phyloP scores from a whole-genome alignment of 139 green algal genomes.

The Haematococcus lacustris region DNA sequence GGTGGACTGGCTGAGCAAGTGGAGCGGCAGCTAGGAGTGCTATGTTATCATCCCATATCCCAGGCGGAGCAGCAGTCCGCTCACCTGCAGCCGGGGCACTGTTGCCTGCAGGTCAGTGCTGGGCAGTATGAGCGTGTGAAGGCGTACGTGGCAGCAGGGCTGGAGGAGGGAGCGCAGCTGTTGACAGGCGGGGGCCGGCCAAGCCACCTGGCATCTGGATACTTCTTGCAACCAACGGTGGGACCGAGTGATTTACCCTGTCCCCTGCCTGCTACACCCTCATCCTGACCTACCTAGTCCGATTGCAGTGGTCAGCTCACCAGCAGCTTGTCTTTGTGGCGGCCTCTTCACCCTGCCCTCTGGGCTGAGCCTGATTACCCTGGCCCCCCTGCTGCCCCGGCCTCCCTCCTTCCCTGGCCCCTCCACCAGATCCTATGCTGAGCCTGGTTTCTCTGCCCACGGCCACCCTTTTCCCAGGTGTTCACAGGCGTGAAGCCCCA shows the following conservation, averaged over 20 bases:
- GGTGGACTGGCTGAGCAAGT: neutral
- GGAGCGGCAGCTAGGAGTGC: neutral
- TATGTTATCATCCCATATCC: neutral
- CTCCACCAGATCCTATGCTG: neutral
- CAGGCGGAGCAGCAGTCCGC: neutral
- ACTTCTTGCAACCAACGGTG: conserved; percentile 63
- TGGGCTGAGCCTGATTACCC: neutral
- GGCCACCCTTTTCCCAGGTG: too few relatives aligned
- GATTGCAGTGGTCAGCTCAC: neutral
- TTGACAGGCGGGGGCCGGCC: conserved; percentile 63
- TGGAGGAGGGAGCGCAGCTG: conserved; percentile 63
- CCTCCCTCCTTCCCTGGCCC: neutral
- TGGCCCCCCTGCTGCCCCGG: neutral
- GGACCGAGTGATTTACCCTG: neutral
- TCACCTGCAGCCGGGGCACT: neutral
- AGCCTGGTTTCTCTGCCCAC: too few relatives aligned
- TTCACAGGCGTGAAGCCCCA: conserved; percentile 50
- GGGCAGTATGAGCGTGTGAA: conserved; percentile 52
- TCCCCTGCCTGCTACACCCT: neutral
- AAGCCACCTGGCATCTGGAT: conserved; percentile 32
- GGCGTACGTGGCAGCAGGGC: conserved; percentile 20
- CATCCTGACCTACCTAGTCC: too few relatives aligned
- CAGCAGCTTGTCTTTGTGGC: neutral
- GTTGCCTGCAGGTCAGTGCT: conserved; percentile 6
- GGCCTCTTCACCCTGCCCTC: neutral